Evolutionary conservation across 768 basidiomycete species (phyloP).

Genomic region (Boletus rubescentipes): DNA sequence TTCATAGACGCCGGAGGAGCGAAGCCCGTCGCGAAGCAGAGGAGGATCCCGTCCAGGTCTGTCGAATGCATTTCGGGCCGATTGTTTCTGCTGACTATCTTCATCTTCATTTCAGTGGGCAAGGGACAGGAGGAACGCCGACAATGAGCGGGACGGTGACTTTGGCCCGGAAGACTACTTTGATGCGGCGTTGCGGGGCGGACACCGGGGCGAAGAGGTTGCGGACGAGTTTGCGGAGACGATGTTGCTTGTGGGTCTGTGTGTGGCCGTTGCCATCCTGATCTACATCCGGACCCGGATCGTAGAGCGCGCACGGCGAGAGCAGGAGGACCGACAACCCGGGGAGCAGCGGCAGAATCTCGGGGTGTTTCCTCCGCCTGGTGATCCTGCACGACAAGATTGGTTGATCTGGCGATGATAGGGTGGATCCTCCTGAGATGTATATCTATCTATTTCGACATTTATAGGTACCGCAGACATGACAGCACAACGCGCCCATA

Average conservation of each 20-base stretch:
- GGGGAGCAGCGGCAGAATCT: conserved; percentile 29
- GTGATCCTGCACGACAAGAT: conserved; percentile 62
- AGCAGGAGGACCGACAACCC: conserved; percentile 49
- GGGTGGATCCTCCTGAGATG: background rate
- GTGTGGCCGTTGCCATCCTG: conserved; percentile 68
- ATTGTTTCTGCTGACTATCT: conserved; percentile 2
- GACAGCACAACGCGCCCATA: background rate
- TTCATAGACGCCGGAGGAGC: conserved; percentile 52
- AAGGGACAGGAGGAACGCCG: conserved; percentile 66
- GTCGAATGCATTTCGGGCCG: conserved; percentile 15
- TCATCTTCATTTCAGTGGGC: conserved; percentile 60
- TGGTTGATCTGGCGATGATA: conserved; percentile 55
- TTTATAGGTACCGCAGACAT: background rate
- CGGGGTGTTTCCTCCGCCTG: conserved; percentile 61
- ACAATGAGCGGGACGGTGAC: conserved; percentile 70
- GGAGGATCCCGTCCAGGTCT: conserved; percentile 72
- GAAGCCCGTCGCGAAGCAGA: conserved; percentile 49
- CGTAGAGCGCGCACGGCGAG: conserved; percentile 67
- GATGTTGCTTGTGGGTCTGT: conserved; percentile 71
- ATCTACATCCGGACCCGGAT: conserved; percentile 80
- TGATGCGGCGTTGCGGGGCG: conserved; percentile 61
- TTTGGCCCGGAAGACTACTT: conserved; percentile 84
- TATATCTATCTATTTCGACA: conserved; percentile 6
- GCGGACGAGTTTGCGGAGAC: conserved; percentile 78
- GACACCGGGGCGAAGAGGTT: conserved; percentile 60